These are phyloP conservation scores for Aspergillus terreus DNA, from an alignment of 2,329 filamentous ascomycete genomes.

Conservation along the genomic window DNA sequence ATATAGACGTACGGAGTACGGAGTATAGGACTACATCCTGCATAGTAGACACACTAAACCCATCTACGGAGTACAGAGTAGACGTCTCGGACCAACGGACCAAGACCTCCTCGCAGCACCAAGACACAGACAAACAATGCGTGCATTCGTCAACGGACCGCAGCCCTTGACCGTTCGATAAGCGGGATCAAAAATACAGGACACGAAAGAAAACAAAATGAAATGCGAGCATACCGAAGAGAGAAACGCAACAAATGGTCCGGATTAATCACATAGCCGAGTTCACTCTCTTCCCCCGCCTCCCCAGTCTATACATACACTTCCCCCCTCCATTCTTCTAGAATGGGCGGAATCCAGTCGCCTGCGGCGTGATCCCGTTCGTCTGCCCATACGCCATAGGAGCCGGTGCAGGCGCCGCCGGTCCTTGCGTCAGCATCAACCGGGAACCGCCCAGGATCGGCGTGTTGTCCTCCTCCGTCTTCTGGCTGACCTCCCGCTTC, in stretches of 20 bases:
- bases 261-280: too few species aligned
- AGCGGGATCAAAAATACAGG: neutral
- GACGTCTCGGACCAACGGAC: conserved; percentile 5
- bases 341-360: conserved; percentile 68
- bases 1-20: too few species aligned
- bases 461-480: conserved; percentile 88
- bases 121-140: too few species aligned
- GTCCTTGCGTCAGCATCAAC: conserved; percentile 93
- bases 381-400: conserved; percentile 71
- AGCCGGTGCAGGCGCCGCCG: conserved; percentile 55
- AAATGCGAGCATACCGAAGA: conserved; percentile 1
- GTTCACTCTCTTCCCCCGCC: too few species aligned
- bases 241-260: conserved; percentile 1
- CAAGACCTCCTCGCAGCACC: neutral
- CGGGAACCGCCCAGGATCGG: conserved; percentile 86
- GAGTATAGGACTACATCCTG: too few species aligned
- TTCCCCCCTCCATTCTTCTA: conserved; percentile 29
- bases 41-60: too few species aligned
- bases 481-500: conserved; percentile 63
- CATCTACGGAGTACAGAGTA: too few species aligned
- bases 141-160: neutral
- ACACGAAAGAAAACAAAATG: conserved; percentile 11
- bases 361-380: conserved; percentile 86
- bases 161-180: conserved; percentile 3
- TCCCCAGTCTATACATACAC: conserved; percentile 29